Evolutionary conservation across 2,329 filamentous ascomycete genomes (phyloP).

Genomic region (Juglanconis sp.): DNA sequence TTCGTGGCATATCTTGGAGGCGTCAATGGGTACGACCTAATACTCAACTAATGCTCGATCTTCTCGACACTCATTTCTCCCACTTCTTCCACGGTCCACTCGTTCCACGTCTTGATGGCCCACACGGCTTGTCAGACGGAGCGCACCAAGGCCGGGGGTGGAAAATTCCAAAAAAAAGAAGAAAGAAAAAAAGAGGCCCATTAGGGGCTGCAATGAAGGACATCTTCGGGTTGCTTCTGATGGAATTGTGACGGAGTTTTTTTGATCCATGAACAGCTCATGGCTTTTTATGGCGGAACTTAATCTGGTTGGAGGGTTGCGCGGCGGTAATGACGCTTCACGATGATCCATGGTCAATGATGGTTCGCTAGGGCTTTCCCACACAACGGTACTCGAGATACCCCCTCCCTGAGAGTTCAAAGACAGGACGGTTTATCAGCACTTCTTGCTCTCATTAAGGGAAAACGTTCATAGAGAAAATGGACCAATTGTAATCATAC

Average conservation of each 20-base stretch:
- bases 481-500: background rate
- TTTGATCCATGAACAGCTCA: slow-evolving; percentile 13
- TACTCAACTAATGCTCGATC: slow-evolving; percentile 8
- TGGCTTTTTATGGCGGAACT: slow-evolving; percentile 6
- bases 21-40: slow-evolving; percentile 2
- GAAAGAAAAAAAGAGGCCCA: background rate
- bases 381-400: slow-evolving; percentile 19
- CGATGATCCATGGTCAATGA: slow-evolving; percentile 8
- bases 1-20: slow-evolving; percentile 1
- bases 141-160: slow-evolving; percentile 1
- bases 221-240: slow-evolving; percentile 14
- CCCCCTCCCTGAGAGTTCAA: slow-evolving; percentile 17
- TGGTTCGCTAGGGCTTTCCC: background rate
- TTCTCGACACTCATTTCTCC: slow-evolving; percentile 11
- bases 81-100: slow-evolving; percentile 5
- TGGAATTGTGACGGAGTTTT: slow-evolving; percentile 8
- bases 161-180: background rate
- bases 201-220: slow-evolving; percentile 7
- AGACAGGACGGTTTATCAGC: slow-evolving; percentile 13
- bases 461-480: slow-evolving; percentile 10
- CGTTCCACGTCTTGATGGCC: slow-evolving; percentile 4
- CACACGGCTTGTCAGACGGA: background rate
- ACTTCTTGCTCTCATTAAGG: slow-evolving; percentile 17
- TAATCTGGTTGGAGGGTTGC: slow-evolving; percentile 12
- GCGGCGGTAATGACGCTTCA: slow-evolving; percentile 15